Base-by-base conservation (phyloP, 371 early-diverging fungal genomes). In the Quaeritorhiza haematococci region DNA sequence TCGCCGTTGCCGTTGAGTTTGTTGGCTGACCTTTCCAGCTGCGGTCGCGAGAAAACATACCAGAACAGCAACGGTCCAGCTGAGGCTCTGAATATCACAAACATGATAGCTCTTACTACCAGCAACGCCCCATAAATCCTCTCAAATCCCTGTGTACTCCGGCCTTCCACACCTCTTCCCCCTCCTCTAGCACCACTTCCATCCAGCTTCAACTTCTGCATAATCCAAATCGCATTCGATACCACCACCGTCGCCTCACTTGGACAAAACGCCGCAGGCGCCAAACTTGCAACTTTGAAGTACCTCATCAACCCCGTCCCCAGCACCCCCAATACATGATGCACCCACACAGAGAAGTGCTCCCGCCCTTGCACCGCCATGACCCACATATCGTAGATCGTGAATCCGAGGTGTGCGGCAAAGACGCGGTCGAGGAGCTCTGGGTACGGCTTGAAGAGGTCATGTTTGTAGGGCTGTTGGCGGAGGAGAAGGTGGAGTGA, bases 341-440 rank as follows among this genome's bases (percentile, higher is more conserved):
- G 71, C 7, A 61, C 49, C 71, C 71, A 71, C 5, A 59, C 62
- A 29, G 61, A 54, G n/a, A 56, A 34, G 53, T 67, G 67, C 28
- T 64, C 55, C 7, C 51, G 34, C n/a, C 61, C 67, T 21, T 56
- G 56, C 23, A 51, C 23, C 3, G 47, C 45, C 67, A 71, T 67
- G 23, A 65, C 53, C 3, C 27, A 15, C 19, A 60, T 10, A 41
- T 67, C 67, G 46, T 67, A 71, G 0, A 59, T 7, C 8, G 63
- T 62, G 50, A 47, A 71, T 3, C 28, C 55, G 1, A 46, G 26
- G 42, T 64, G 64, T 6, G 10, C 33, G 1, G 59, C 67, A 35
- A 62, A 62, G 29, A 42, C 48, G 7, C 3, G 4, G 47, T 65
- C 66, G 4, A 69, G 51, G 1, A 48, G 28, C 2, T 38, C 29